Evolutionary conservation across 2,329 filamentous ascomycete species (phyloP), one percentile per base, ranked within the genome.

Genomic region (Trichophyton benhamiae): DNA sequence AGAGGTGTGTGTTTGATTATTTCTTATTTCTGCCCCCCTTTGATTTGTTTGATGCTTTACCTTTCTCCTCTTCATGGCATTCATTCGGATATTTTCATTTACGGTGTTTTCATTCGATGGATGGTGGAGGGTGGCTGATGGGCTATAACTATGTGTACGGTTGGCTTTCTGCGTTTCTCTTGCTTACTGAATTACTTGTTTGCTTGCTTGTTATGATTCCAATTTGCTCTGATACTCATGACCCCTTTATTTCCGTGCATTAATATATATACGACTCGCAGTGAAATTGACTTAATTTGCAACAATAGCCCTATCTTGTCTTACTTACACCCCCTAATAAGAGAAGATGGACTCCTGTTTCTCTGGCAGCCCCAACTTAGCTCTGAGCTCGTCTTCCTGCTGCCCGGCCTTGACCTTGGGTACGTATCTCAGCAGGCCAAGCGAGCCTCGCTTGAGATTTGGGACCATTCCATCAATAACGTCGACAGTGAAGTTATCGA

Each of bases 1-100:
- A 25, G 49, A 30, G 49, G 49, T 53, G 22, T 48, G 22, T 57
- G 44, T 13, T 57, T 57, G 15, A 41, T 57, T 61, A 57, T 59
- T 63, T 59, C 15, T 60, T 36, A 57, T 49, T 57, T 25, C 60
- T 63, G 60, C 30, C 41, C 52, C 15, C 59, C 15, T 25, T 55
- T 25, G n/a, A 13, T 52, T 38, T 38, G 33, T 38, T 38, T 38
- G 9, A 11, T 38, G 33, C 11, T 38, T 38, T 38, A 38, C 33
- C 8, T 61, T 36, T 52, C 20, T 48, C 20, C 59, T 25, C 13
- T 44, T 25, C 33, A 33, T 41, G n/a, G 46, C 53, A 53, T 63
- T 55, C 38, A 41, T 41, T 41, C 27, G 55, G 41, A 11, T 44
- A 2, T 42, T 38, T 44, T 44, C 20, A 33, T 41, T 44, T 58